Evolutionary conservation across 495 filamentous ascomycete genomes (phyloP).

Genomic region (Cladorrhinum samala): DNA sequence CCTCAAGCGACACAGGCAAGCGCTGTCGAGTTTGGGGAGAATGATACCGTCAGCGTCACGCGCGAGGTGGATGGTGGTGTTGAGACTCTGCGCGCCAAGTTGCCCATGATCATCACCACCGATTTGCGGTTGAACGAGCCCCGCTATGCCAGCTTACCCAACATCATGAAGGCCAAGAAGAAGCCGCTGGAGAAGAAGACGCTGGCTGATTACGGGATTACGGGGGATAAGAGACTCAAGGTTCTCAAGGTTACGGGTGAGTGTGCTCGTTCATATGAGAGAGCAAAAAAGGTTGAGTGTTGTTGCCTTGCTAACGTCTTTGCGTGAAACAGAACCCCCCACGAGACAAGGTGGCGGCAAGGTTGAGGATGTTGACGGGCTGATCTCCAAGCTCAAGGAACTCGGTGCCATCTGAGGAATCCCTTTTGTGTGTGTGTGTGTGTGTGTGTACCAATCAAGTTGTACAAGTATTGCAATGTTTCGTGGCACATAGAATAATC

Average conservation of each 20-base stretch:
- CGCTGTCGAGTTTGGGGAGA: conserved; percentile 65
- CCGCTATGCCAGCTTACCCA: conserved; percentile 87
- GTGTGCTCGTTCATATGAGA: too few species aligned
- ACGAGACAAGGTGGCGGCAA: conserved; percentile 88
- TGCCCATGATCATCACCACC: conserved; percentile 91
- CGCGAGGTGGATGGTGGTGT: conserved; percentile 93
- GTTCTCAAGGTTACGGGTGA: conserved; percentile 76
- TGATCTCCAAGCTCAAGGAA: conserved; percentile 90
- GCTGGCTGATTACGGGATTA: conserved; percentile 71
- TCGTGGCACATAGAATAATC: conserved; percentile 2
- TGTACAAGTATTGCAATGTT: not conserved
- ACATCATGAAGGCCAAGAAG: conserved; percentile 99
- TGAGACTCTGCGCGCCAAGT: conserved; percentile 75
- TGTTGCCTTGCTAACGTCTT: too few species aligned
- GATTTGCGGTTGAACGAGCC: conserved; percentile 95
- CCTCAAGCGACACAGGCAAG: conserved; percentile 88
- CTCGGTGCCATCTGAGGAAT: conserved; percentile 72
- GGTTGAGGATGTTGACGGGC: conserved; percentile 91
- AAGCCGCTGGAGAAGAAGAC: conserved; percentile 92
- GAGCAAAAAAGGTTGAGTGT: too few species aligned
- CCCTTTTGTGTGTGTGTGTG: not conserved
- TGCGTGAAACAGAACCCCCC: conserved; percentile 62
- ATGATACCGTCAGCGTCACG: conserved; percentile 59
- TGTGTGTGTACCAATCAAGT: not conserved
- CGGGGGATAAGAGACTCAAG: conserved; percentile 71